Evolutionary conservation across 805 yeast species (phyloP).

Genomic region (Candida xyloterini): DNA sequence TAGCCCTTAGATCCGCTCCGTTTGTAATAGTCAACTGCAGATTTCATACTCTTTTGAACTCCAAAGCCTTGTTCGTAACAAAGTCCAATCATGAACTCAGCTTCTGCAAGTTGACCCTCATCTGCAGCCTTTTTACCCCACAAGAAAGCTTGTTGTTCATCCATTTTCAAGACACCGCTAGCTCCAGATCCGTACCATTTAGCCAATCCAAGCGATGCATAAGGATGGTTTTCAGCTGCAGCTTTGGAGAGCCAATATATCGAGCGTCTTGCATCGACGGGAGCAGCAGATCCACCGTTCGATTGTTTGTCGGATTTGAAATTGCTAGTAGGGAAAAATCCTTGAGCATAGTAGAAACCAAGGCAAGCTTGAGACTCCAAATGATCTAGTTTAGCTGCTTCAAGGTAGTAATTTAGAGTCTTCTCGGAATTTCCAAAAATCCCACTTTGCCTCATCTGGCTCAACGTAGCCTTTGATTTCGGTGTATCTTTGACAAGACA

Average conservation of each 20-base stretch:
- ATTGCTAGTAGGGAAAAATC: conserved; percentile 37
- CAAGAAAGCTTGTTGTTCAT: conserved; percentile 61
- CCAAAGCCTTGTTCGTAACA: conserved; percentile 68
- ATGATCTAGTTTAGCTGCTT: conserved; percentile 59
- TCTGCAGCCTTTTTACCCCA: conserved; percentile 67
- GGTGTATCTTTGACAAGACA: conserved; percentile 27
- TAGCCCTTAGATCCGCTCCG: conserved; percentile 65
- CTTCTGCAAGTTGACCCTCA: conserved; percentile 52
- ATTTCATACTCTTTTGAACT: conserved; percentile 38
- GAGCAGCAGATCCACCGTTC: conserved; percentile 25
- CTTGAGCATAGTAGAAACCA: conserved; percentile 73
- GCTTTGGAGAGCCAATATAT: conserved; percentile 74
- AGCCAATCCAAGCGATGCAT: conserved; percentile 67
- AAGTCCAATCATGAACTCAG: conserved; percentile 67
- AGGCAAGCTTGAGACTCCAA: conserved; percentile 66
- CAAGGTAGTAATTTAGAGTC: conserved; percentile 52
- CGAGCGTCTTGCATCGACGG: conserved; percentile 52
- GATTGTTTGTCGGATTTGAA: conserved; percentile 34
- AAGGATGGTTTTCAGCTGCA: conserved; percentile 60
- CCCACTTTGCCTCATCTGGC: conserved; percentile 32
- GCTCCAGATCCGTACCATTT: conserved; percentile 81
- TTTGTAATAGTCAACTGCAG: conserved; percentile 49
- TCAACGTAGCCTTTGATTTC: conserved; percentile 33
- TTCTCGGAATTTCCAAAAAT: conserved; percentile 35
- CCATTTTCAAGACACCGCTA: conserved; percentile 46